Evolutionary conservation across 225 moss, liverwort and hornwort genomes (phyloP).

Genomic region (Anthoceros angustus): DNA sequence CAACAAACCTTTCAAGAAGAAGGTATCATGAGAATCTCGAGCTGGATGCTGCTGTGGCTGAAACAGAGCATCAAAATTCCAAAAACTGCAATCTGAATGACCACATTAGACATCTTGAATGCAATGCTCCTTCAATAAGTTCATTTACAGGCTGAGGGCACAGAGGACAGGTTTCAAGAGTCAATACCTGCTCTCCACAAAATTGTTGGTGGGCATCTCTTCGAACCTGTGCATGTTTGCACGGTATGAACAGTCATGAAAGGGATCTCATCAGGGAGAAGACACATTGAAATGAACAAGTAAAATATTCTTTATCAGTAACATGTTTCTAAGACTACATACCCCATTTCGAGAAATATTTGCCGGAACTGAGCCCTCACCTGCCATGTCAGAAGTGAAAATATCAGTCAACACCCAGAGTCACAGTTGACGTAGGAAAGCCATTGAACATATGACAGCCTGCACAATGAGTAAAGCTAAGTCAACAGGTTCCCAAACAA

Average conservation of each 20-base stretch:
- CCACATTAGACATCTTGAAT: not conserved
- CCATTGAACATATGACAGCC: too few relatives aligned
- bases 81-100: constrained; percentile 44
- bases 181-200: constrained; percentile 74
- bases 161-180: not conserved
- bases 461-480: too few relatives aligned
- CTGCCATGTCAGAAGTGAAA: constrained; percentile 13
- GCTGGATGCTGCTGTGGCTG: constrained; percentile 95
- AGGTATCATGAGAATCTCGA: constrained; percentile 86
- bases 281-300: not conserved
- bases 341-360: constrained; percentile 91
- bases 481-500: too few relatives aligned
- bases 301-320: too few relatives aligned
- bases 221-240: constrained; percentile 40
- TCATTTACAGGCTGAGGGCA: not conserved
- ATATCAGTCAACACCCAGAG: constrained; percentile 9
- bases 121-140: not conserved
- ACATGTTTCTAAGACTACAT: constrained; percentile 4
- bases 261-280: not conserved
- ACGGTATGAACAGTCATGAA: not conserved
- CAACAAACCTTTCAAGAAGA: constrained; percentile 46
- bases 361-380: constrained; percentile 73
- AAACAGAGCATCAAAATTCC: constrained; percentile 94
- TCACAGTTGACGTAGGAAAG: too few relatives aligned
- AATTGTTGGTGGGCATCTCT: constrained; percentile 91